Percentiles rank a stretch among this genome's conserved stretches.
phyloP scores from a whole-genome alignment of 495 filamentous ascomycete genomes.

The Penicillium taxi region DNA sequence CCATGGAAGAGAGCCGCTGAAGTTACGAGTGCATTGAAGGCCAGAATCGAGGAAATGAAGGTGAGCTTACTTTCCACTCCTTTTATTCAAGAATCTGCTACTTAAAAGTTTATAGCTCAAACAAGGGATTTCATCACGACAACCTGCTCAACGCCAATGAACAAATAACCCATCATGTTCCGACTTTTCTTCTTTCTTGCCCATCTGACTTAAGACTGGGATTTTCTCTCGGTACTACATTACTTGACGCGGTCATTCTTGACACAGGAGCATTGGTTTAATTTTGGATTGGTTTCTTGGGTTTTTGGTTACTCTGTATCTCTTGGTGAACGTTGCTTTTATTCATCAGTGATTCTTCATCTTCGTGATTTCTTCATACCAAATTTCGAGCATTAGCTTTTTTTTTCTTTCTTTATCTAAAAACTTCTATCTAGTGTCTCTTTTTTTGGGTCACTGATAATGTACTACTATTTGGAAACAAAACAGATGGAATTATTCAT shows the following conservation, averaged over 20 bases:
- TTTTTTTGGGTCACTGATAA: too few relatives aligned
- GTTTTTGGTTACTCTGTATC: constrained; percentile 1
- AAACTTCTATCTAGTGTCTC: too few relatives aligned
- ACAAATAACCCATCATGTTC: constrained; percentile 21
- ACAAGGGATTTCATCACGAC: constrained; percentile 41
- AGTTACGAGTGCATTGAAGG: constrained; percentile 94
- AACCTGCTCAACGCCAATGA: constrained; percentile 33
- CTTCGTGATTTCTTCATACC: constrained; percentile 18
- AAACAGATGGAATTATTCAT: too few relatives aligned
- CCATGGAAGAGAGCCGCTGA: constrained; percentile 97
- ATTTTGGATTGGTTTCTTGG: too few relatives aligned
- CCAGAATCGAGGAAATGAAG: constrained; percentile 88
- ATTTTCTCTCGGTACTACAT: constrained; percentile 9
- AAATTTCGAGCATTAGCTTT: too few relatives aligned
- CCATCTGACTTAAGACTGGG: constrained; percentile 12
- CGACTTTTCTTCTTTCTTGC: constrained; percentile 11
- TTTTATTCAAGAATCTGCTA: background rate
- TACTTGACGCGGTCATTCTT: too few relatives aligned
- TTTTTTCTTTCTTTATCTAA: too few relatives aligned
- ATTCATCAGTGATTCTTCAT: too few relatives aligned
- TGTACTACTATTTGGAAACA: too few relatives aligned
- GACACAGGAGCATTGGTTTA: too few relatives aligned
- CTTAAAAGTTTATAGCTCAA: constrained; percentile 23
- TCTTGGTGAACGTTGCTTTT: too few relatives aligned
- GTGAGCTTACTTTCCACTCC: constrained; percentile 31